Conservation (phyloP, 345 rosid genomes). For the Populus nigra region DNA sequence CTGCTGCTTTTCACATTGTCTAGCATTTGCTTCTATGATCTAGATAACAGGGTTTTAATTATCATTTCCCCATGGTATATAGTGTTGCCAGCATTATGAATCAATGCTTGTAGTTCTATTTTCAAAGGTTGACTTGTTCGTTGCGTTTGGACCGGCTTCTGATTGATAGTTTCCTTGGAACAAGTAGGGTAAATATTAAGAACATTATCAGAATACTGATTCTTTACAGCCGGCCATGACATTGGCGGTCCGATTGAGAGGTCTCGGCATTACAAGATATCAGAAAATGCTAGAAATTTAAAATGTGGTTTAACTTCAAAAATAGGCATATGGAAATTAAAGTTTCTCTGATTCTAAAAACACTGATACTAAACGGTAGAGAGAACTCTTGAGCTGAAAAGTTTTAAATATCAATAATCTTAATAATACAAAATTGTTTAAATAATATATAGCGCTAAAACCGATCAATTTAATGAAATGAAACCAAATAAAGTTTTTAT, state of each 20-base stretch:
- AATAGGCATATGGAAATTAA: background rate
- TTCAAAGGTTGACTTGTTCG: background rate
- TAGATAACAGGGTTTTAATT: background rate
- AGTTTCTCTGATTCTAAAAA: no score
- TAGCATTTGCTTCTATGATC: background rate
- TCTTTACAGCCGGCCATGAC: background rate
- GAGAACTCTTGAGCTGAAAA: no score
- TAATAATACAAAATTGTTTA: no score
- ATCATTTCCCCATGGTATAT: background rate
- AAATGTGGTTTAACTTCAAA: background rate
- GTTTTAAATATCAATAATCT: no score
- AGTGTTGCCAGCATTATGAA: background rate
- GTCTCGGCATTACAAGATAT: slow-evolving; percentile 1
- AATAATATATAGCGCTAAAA: no score
- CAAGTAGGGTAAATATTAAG: background rate
- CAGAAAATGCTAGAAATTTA: background rate
- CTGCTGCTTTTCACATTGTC: background rate
- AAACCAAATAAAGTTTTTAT: no score
- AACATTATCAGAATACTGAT: background rate
- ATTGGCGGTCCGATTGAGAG: background rate
- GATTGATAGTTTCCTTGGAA: background rate
- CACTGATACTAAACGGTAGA: no score
- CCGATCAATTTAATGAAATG: no score
- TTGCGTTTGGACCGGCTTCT: background rate
- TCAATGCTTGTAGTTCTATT: background rate